Evolutionary conservation across 257 asterid species (phyloP).

Genomic region (Plantago major): DNA sequence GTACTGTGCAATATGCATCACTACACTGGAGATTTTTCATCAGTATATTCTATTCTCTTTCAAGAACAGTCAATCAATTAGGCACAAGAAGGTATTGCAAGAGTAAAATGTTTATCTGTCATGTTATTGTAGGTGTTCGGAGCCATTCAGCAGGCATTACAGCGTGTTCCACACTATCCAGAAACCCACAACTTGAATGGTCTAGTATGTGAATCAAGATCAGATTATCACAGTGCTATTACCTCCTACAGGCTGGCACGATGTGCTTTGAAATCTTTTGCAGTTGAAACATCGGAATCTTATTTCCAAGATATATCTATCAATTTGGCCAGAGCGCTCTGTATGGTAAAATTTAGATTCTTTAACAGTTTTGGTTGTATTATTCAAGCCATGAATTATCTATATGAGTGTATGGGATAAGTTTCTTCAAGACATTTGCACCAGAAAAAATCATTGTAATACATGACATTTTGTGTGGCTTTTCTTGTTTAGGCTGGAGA

Average conservation of each 20-base stretch:
- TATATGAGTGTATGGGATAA: neutral
- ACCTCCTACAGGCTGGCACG: conserved; percentile 77
- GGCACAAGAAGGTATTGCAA: conserved; percentile 11
- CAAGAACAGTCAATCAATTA: neutral
- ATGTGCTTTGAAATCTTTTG: conserved; percentile 45
- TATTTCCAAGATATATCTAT: conserved; percentile 49
- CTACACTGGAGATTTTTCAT: conserved; percentile 12
- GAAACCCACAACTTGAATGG: conserved; percentile 94
- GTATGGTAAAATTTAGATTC: conserved; percentile 51
- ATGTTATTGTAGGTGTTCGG: conserved; percentile 63
- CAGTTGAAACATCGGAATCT: conserved; percentile 40
- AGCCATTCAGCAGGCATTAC: conserved; percentile 83
- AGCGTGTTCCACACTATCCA: conserved; percentile 80
- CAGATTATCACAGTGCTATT: conserved; percentile 72
- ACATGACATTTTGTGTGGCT: conserved; percentile 13
- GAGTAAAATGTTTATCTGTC: conserved; percentile 11
- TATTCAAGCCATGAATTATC: conserved; percentile 6
- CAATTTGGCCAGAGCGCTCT: conserved; percentile 85
- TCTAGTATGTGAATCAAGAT: conserved; percentile 79
- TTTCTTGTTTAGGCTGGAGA: conserved; percentile 68
- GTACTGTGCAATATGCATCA: conserved; percentile 41
- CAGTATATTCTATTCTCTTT: conserved; percentile 3
- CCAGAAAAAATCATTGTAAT: neutral
- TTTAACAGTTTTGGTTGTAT: conserved; percentile 13
- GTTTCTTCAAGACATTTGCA: neutral